A percentile compares a stretch with the other conserved stretches of the same genome.
These are phyloP conservation scores for Neostapfia colusana DNA, from an alignment of 176 grass and related monocot species.

Conservation along the genomic window DNA sequence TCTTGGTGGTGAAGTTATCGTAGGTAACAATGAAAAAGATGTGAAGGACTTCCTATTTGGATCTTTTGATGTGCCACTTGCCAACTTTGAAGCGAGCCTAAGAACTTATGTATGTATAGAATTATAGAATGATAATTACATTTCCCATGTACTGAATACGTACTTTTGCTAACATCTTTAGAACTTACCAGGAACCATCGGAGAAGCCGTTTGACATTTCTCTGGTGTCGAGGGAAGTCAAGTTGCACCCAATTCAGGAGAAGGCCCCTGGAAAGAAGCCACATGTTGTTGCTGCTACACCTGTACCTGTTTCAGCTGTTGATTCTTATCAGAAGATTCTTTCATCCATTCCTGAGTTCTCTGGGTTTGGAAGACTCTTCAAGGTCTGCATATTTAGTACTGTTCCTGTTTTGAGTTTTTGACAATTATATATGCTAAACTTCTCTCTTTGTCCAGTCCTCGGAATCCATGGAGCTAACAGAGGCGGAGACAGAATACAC, in stretches of 20 bases:
- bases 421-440: slow-evolving; percentile 33
- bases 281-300: slow-evolving; percentile 43
- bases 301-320: slow-evolving; percentile 63
- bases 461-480: slow-evolving; percentile 82
- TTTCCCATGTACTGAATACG: slow-evolving; percentile 20
- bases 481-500: slow-evolving; percentile 94
- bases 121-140: no score
- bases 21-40: slow-evolving; percentile 67
- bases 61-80: slow-evolving; percentile 92
- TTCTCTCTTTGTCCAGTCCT: slow-evolving; percentile 54
- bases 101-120: slow-evolving; percentile 70
- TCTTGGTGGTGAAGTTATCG: slow-evolving; percentile 60
- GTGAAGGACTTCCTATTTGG: slow-evolving; percentile 88
- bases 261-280: slow-evolving; percentile 73
- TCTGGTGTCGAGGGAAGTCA: slow-evolving; percentile 81
- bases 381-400: slow-evolving; percentile 58
- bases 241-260: slow-evolving; percentile 65
- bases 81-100: slow-evolving; percentile 91
- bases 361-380: slow-evolving; percentile 77
- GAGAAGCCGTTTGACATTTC: slow-evolving; percentile 87
- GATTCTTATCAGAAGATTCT: slow-evolving; percentile 89
- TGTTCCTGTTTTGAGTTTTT: slow-evolving; percentile 20
- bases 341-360: slow-evolving; percentile 87
- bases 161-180: slow-evolving; percentile 30
- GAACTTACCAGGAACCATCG: slow-evolving; percentile 70